Conservation (phyloP, 2,329 filamentous ascomycete species). For the Verticillium nubilum region DNA sequence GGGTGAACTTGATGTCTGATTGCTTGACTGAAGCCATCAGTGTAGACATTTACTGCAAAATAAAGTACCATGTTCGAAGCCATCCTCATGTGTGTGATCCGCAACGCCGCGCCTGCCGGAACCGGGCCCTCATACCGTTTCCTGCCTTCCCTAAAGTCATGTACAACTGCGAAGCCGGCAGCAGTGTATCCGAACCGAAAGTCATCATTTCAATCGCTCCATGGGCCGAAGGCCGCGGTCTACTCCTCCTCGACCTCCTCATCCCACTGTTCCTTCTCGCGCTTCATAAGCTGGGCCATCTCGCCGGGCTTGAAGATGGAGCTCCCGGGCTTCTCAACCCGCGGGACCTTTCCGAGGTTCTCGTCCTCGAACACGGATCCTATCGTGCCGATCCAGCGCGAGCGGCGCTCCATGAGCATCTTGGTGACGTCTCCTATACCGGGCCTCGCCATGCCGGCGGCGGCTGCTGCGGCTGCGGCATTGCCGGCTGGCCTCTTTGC, state of each 20-base stretch:
- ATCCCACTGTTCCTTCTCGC: constrained; percentile 76
- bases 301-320: constrained; percentile 67
- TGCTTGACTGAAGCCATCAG: background rate
- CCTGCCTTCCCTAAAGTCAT: background rate
- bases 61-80: background rate
- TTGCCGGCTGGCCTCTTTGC: constrained; percentile 74
- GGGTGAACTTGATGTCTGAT: background rate
- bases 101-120: background rate
- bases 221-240: background rate
- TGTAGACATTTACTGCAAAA: background rate
- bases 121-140: background rate
- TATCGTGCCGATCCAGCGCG: constrained; percentile 86
- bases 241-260: constrained; percentile 68
- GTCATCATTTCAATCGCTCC: background rate
- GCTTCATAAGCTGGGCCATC: constrained; percentile 70
- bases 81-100: background rate
- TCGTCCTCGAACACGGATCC: constrained; percentile 86
- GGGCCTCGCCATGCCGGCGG: constrained; percentile 60
- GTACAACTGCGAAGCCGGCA: background rate
- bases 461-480: constrained; percentile 63
- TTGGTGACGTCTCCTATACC: constrained; percentile 88
- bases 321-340: constrained; percentile 55
- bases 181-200: background rate
- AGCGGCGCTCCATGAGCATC: constrained; percentile 85
- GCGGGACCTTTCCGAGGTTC: constrained; percentile 66